phyloP scores from a whole-genome alignment of 2,329 filamentous ascomycete genomes.

The Trichophyton benhamiae region DNA sequence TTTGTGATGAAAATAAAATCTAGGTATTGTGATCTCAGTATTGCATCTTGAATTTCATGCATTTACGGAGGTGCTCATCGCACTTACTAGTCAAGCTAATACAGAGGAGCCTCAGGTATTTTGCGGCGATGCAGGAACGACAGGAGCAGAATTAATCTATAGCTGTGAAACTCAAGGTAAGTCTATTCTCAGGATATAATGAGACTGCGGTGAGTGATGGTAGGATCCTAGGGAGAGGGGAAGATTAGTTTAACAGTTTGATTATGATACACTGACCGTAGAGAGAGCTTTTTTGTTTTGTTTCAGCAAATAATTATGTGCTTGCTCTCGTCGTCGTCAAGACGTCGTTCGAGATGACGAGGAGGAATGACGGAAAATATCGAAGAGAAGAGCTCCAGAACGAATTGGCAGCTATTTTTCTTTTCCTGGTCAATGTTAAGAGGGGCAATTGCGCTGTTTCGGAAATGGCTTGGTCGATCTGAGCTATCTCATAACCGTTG shows the following conservation, averaged over 20 bases:
- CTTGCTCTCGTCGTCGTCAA: background rate
- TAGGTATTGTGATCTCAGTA: background rate
- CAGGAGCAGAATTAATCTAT: background rate
- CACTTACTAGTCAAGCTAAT: background rate
- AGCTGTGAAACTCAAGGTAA: background rate
- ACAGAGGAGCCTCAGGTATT: background rate
- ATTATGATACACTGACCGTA: conserved; percentile 3
- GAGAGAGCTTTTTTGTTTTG: background rate
- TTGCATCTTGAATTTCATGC: background rate
- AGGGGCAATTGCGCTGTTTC: background rate
- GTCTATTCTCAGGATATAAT: background rate
- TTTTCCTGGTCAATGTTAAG: background rate
- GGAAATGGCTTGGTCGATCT: background rate
- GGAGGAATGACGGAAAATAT: background rate
- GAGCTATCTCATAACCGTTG: background rate
- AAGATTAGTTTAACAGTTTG: background rate
- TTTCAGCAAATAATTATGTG: background rate
- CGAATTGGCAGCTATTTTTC: background rate
- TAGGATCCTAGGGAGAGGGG: background rate
- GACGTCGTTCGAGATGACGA: background rate
- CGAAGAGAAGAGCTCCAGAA: background rate
- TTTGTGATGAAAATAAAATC: background rate
- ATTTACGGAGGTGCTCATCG: background rate
- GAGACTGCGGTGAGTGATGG: background rate
- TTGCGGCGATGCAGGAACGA: background rate